Conservation (phyloP, 495 filamentous ascomycete species). For the Pseudomonodictys pantanalensis region DNA sequence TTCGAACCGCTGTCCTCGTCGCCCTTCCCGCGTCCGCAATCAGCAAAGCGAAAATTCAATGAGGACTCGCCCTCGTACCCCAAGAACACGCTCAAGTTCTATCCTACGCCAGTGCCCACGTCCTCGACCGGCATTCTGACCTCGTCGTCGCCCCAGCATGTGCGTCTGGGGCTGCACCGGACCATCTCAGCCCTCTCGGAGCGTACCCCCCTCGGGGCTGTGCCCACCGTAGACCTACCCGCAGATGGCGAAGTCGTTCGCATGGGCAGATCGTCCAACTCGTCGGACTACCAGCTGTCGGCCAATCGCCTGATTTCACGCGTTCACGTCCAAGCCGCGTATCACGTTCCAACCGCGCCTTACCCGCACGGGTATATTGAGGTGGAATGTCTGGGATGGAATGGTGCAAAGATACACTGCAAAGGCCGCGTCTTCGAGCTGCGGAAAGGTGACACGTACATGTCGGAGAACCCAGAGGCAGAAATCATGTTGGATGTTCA, state of each 20-base stretch:
- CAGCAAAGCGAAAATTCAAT: slow-evolving; percentile 42
- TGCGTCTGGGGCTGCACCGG: slow-evolving; percentile 56
- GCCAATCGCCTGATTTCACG: slow-evolving; percentile 88
- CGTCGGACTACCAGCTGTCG: slow-evolving; percentile 86
- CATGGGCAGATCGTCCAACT: slow-evolving; percentile 90
- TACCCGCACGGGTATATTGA: slow-evolving; percentile 63
- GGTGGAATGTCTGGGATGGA: slow-evolving; percentile 91
- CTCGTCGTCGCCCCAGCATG: slow-evolving; percentile 69
- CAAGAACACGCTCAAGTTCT: slow-evolving; percentile 70
- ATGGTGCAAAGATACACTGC: slow-evolving; percentile 90
- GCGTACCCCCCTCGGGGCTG: slow-evolving; percentile 75
- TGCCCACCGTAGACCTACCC: slow-evolving; percentile 77
- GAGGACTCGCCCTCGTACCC: slow-evolving; percentile 50
- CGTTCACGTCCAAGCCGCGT: slow-evolving; percentile 85
- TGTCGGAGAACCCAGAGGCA: slow-evolving; percentile 80
- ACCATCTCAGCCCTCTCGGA: slow-evolving; percentile 72
- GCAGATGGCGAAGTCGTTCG: slow-evolving; percentile 75
- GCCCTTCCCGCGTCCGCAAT: slow-evolving; percentile 61
- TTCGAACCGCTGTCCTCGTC: slow-evolving; percentile 93
- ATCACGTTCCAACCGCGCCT: slow-evolving; percentile 59
- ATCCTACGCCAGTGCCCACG: slow-evolving; percentile 89
- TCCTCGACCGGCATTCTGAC: slow-evolving; percentile 90
- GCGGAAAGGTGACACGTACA: slow-evolving; percentile 83
- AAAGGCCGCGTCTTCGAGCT: slow-evolving; percentile 84
- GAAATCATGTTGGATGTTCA: slow-evolving; percentile 97